Evolutionary conservation across 805 yeast species (phyloP), one percentile per base, ranked within the genome.

Genomic region (Babjeviella inositovora): DNA sequence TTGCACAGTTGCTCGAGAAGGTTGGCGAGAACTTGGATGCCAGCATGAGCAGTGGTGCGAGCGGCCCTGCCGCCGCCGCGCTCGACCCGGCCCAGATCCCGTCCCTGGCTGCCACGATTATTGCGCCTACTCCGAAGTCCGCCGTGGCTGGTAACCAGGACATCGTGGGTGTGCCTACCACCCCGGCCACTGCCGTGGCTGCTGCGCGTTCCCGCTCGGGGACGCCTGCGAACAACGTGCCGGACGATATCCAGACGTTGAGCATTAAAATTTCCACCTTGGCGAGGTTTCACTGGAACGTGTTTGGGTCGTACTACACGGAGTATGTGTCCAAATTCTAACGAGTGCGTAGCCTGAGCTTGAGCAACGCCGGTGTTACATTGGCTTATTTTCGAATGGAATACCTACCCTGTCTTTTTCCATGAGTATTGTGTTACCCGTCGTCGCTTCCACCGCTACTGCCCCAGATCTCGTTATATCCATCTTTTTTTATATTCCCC

Each of bases 201-300:
- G 9, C 32, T 20, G 19, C 30, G 5, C 18, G 33, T 24, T 14
- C 28, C 11, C 21, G 28, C 15, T 31, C 35, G 11, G 22, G 32
- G 11, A 34, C 24, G 19, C 16, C 34, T 14, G 33, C 37, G 7
- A 43, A 18, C 20, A 27, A 28, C 11, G 19, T 15, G 21, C 29
- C 32, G 11, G 62, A 52, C n/a, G 85, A 74, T 32, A 53, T 74
- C 33, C 61, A 57, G 22, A 57, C 62, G 32, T 57, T 72, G 24
- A 64, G 70, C 19, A 62, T 61, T 24, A 64, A 79, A 34, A 50
- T 76, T 24, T 61, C 70, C 28, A 69, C 77, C 9, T 58, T 81
- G 28, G 67, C 68, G 23, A 72, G 70, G 28, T 74, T 81, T 50
- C 92, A 81, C 45, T 74, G 84, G 80, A 70, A 66, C 27, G 93